Base-by-base conservation (phyloP, 2,329 filamentous ascomycete species). In the Diaporthe nobilis region DNA sequence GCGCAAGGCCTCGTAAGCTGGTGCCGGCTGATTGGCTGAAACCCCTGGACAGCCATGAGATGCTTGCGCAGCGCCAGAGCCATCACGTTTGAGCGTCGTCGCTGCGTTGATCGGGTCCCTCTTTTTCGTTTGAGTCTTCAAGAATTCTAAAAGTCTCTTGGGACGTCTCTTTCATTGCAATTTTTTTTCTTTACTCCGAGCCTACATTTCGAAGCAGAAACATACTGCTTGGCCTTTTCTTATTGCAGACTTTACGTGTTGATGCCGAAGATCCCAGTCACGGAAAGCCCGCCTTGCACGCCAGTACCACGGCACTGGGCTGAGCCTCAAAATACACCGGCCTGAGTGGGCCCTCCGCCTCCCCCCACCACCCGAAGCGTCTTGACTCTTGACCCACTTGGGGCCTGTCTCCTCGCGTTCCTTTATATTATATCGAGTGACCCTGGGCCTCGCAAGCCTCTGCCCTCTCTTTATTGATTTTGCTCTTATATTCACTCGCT, bases 1-100 rank as follows among this genome's bases (percentile, higher is more conserved):
- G 73, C 71, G 61, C 75, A 74, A 78, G 80, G 80, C 81, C 78
- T 82, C 81, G 81, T 82, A 79, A 82, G 81, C 81, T 81, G 76
- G 76, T 78, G 73, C 75, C 65, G 63, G 68, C 73, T 81, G 71
- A 81, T 82, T 82, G 81, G 81, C 70, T 39, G 58, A 47, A 6
- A 72, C 53, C 67, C 77, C 73, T 51, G 55, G 58, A 61, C 71
- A 10, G 28, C 55, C 31, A 44, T 53, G 51, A 55, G 49, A 74
- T 76, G 79, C 77, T 77, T 76, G 75, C 70, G 76, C 53, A 76
- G 71, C 53, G 72, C 44, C 47, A 61, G 71, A 51, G 70, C 70
- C 55, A 34, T 72, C 44, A 55, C n/a, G 44, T 51, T 72, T 72
- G 57, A 63, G 57, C 44, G 57, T 25, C 57, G 31, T 65, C 51